A percentile compares a stretch with the other conserved stretches of the same genome.
These are phyloP conservation scores for Butyriboletus loyo DNA, from an alignment of 768 basidiomycete genomes.

Conservation along the genomic window DNA sequence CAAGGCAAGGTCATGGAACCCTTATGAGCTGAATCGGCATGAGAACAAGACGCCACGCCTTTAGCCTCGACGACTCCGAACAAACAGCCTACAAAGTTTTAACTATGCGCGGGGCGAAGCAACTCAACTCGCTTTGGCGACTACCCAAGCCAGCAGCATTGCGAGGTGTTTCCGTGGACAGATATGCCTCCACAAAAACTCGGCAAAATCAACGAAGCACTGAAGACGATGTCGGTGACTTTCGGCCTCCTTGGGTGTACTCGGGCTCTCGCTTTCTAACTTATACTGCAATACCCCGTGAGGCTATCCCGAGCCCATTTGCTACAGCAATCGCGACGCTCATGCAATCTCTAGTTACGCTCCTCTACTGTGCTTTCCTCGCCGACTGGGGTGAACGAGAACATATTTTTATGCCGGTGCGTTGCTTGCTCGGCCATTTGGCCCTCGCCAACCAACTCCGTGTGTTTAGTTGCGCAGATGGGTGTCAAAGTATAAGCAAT, in stretches of 20 bases:
- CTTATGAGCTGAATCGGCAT: no score
- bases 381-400: constrained; percentile 70
- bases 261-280: constrained; percentile 47
- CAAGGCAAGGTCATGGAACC: background rate
- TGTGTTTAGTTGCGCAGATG: constrained; percentile 53
- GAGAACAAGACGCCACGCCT: background rate
- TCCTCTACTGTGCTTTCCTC: constrained; percentile 56
- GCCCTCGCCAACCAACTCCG: background rate
- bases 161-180: background rate
- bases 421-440: constrained; percentile 22
- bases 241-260: constrained; percentile 63
- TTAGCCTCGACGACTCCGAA: background rate
- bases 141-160: background rate
- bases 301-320: constrained; percentile 11
- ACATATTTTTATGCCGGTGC: constrained; percentile 66
- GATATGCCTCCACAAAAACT: constrained; percentile 15
- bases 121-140: constrained; percentile 2
- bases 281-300: constrained; percentile 57
- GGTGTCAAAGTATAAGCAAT: constrained; percentile 45
- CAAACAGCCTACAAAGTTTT: constrained; percentile 1
- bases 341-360: constrained; percentile 39
- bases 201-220: constrained; percentile 1
- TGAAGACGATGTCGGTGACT: constrained; percentile 36
- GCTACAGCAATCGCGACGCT: background rate
- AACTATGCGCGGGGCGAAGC: constrained; percentile 10